Conservation (phyloP, 1,139 yeast genomes). For the Taphrina populina region DNA sequence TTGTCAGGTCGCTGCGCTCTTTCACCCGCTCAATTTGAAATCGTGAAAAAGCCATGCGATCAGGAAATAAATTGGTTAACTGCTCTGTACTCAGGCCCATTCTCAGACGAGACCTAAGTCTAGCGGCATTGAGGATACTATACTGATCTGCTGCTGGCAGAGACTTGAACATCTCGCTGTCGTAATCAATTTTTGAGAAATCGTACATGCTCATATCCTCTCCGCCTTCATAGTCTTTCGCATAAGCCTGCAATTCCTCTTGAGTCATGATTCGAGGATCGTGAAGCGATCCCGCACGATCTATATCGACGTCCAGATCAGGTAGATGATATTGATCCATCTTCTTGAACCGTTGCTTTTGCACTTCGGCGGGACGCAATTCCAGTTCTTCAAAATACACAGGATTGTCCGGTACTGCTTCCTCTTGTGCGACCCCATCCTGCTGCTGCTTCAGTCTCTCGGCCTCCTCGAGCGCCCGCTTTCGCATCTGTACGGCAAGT, state of each 20-base stretch:
- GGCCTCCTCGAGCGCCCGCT: constrained; percentile 48
- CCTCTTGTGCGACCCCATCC: constrained; percentile 44
- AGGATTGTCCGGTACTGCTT: constrained; percentile 51
- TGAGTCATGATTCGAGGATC: constrained; percentile 77
- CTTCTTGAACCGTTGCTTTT: constrained; percentile 43
- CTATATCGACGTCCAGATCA: constrained; percentile 51
- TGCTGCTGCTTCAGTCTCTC: constrained; percentile 37
- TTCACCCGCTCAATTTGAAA: constrained; percentile 93
- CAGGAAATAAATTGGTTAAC: constrained; percentile 72
- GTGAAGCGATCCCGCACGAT: constrained; percentile 44
- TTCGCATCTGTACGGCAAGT: constrained; percentile 74
- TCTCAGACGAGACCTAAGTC: constrained; percentile 82
- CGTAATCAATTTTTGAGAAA: constrained; percentile 46
- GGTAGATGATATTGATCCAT: constrained; percentile 89
- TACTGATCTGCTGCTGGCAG: constrained; percentile 80
- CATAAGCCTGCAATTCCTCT: constrained; percentile 64
- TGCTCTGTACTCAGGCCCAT: constrained; percentile 94
- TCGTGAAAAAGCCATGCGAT: constrained; percentile 82
- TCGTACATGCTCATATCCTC: constrained; percentile 50
- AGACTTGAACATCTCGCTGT: constrained; percentile 46
- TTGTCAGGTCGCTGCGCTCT: constrained; percentile 86
- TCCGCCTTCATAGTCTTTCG: constrained; percentile 62
- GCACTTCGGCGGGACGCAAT: constrained; percentile 20
- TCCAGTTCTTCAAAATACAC: constrained; percentile 37
- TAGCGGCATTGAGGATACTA: constrained; percentile 75